Percentiles rank a stretch among this genome's conserved stretches.
Evolutionary conservation across 2,329 filamentous ascomycete species (phyloP).

Genomic region (Dothistroma septosporum): DNA sequence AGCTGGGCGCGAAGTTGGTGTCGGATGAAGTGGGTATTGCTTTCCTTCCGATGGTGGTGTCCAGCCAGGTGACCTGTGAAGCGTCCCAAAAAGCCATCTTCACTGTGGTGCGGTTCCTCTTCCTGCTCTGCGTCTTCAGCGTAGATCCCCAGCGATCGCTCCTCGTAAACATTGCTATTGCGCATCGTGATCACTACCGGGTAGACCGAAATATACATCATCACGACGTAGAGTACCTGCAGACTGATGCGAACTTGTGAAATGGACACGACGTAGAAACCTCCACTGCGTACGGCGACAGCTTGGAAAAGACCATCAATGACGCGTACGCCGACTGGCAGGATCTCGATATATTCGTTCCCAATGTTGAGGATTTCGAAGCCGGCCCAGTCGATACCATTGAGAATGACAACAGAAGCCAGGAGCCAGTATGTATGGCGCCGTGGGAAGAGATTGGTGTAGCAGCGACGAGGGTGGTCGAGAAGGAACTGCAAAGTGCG

Average conservation of each 20-base stretch:
- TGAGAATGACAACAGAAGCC: slow-evolving; percentile 49
- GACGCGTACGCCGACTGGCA: slow-evolving; percentile 47
- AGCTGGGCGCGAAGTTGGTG: slow-evolving; percentile 46
- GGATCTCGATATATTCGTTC: slow-evolving; percentile 47
- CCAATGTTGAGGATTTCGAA: slow-evolving; percentile 55
- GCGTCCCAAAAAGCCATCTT: slow-evolving; percentile 9
- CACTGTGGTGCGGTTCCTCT: slow-evolving; percentile 3
- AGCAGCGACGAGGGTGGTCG: slow-evolving; percentile 60
- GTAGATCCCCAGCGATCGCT: slow-evolving; percentile 59
- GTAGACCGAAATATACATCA: slow-evolving; percentile 64
- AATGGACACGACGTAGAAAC: slow-evolving; percentile 48
- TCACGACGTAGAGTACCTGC: slow-evolving; percentile 57
- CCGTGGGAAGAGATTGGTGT: slow-evolving; percentile 59
- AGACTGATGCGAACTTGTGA: slow-evolving; percentile 51
- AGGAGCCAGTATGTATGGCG: slow-evolving; percentile 58
- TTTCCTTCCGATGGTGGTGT: slow-evolving; percentile 16
- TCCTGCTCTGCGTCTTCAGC: slow-evolving; percentile 30
- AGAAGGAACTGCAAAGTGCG: slow-evolving; percentile 55
- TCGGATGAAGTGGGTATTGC: slow-evolving; percentile 38
- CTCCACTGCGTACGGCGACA: slow-evolving; percentile 47
- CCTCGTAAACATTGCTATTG: slow-evolving; percentile 59
- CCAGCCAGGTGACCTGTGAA: slow-evolving; percentile 16
- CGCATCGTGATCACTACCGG: slow-evolving; percentile 60
- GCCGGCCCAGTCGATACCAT: slow-evolving; percentile 50
- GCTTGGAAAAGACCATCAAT: slow-evolving; percentile 59